Evolutionary conservation across 192 early-diverging fungal species (phyloP).

Genomic region (Coemansia sp.): DNA sequence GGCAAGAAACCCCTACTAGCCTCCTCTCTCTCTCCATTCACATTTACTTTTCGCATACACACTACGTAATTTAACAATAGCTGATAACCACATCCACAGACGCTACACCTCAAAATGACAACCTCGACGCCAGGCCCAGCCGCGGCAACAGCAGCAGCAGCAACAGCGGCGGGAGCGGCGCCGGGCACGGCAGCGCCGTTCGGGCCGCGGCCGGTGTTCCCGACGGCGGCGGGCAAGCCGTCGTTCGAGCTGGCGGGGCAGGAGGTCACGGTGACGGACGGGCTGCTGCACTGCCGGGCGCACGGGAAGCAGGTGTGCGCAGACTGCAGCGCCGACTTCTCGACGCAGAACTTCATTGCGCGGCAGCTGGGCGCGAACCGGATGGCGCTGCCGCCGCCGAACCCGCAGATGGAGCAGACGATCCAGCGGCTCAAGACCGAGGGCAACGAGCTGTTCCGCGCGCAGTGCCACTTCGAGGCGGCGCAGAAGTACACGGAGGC

Average conservation of each 20-base stretch:
- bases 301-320: constrained; percentile 66
- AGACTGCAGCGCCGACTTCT: constrained; percentile 64
- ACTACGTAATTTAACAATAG: too few relatives aligned
- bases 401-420: constrained; percentile 58
- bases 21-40: not conserved
- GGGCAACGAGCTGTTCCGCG: constrained; percentile 87
- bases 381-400: constrained; percentile 68
- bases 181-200: constrained; percentile 15
- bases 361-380: constrained; percentile 63
- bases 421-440: constrained; percentile 65
- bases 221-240: constrained; percentile 19
- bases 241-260: constrained; percentile 15
- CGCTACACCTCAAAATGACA: not conserved
- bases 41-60: not conserved
- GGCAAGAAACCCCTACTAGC: too few relatives aligned
- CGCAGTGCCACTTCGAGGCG: constrained; percentile 79
- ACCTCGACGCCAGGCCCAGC: not conserved
- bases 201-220: constrained; percentile 49
- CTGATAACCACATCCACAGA: not conserved
- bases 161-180: not conserved
- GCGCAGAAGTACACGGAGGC: constrained; percentile 88
- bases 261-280: constrained; percentile 31
- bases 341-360: constrained; percentile 65
- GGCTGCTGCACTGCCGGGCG: constrained; percentile 62
- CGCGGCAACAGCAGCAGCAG: not conserved